A percentile compares a stretch with the other conserved stretches of the same genome.
These are phyloP conservation scores for Obba rivulosa DNA, from an alignment of 768 basidiomycete genomes.

Conservation along the genomic window DNA sequence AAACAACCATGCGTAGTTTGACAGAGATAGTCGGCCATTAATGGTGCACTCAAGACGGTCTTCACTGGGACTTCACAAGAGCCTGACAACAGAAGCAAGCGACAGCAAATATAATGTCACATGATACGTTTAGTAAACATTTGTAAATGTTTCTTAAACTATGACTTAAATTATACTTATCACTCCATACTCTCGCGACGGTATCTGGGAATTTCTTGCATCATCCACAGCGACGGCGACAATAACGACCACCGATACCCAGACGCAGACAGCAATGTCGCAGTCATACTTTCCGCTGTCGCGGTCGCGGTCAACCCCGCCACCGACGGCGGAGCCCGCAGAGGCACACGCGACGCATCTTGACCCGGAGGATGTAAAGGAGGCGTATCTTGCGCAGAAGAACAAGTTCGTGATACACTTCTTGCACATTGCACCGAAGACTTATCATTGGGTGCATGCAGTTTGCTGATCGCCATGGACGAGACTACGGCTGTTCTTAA, in stretches of 20 bases:
- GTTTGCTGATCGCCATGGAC: conserved; percentile 75
- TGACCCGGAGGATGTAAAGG: conserved; percentile 69
- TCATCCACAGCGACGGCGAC: not conserved
- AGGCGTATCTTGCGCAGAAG: conserved; percentile 69
- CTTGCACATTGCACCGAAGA: not conserved
- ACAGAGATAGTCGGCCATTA: too few species aligned
- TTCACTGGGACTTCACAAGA: too few species aligned
- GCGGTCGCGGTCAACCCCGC: conserved; percentile 6
- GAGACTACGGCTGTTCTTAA: conserved; percentile 61
- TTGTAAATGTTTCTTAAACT: too few species aligned
- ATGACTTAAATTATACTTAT: not conserved
- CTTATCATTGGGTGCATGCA: conserved; percentile 23
- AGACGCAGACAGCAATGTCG: conserved; percentile 15
- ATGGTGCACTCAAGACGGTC: too few species aligned
- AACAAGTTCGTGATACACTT: conserved; percentile 44
- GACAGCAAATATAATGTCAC: too few species aligned
- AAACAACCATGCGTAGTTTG: too few species aligned
- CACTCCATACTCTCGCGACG: not conserved
- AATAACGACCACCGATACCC: not conserved
- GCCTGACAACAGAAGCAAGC: too few species aligned
- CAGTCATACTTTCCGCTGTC: conserved; percentile 23
- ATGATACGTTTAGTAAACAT: too few species aligned
- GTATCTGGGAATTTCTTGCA: not conserved
- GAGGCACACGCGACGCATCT: conserved; percentile 26
- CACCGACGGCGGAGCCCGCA: conserved; percentile 7